Evolutionary conservation across 805 yeast genomes (phyloP).

Genomic region (Candida nanaspora): DNA sequence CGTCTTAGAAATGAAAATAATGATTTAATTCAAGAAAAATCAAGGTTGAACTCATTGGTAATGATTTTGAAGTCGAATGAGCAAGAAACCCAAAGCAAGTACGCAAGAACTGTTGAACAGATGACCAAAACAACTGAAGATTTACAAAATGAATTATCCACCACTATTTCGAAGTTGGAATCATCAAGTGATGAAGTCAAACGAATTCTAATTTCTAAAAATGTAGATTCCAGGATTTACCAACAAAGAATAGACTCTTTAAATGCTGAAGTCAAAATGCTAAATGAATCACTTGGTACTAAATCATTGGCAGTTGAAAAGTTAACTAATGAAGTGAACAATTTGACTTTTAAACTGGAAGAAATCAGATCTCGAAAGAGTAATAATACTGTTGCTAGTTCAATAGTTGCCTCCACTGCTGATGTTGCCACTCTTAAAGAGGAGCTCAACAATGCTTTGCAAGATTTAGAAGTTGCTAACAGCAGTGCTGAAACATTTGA

Average conservation of each 20-base stretch:
- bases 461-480: slow-evolving; percentile 51
- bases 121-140: slow-evolving; percentile 41
- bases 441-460: slow-evolving; percentile 32
- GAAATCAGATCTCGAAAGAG: slow-evolving; percentile 22
- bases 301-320: slow-evolving; percentile 33
- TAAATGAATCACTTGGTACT: slow-evolving; percentile 34
- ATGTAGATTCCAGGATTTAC: slow-evolving; percentile 45
- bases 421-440: slow-evolving; percentile 19
- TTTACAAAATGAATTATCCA: slow-evolving; percentile 39
- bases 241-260: slow-evolving; percentile 57
- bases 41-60: slow-evolving; percentile 48
- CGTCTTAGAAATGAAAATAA: slow-evolving; percentile 46
- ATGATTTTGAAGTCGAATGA: slow-evolving; percentile 54
- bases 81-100: slow-evolving; percentile 51
- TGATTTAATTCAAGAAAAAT: slow-evolving; percentile 49
- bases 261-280: slow-evolving; percentile 33
- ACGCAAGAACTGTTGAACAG: slow-evolving; percentile 41
- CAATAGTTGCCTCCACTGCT: slow-evolving; percentile 10
- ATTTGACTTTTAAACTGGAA: slow-evolving; percentile 25
- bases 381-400: slow-evolving; percentile 17
- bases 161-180: slow-evolving; percentile 37
- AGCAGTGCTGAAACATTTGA: slow-evolving; percentile 55
- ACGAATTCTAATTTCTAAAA: slow-evolving; percentile 44
- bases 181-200: slow-evolving; percentile 45
- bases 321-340: slow-evolving; percentile 30